Base-by-base conservation (phyloP, 805 yeast genomes). In the Barnettozyma botsteinii region DNA sequence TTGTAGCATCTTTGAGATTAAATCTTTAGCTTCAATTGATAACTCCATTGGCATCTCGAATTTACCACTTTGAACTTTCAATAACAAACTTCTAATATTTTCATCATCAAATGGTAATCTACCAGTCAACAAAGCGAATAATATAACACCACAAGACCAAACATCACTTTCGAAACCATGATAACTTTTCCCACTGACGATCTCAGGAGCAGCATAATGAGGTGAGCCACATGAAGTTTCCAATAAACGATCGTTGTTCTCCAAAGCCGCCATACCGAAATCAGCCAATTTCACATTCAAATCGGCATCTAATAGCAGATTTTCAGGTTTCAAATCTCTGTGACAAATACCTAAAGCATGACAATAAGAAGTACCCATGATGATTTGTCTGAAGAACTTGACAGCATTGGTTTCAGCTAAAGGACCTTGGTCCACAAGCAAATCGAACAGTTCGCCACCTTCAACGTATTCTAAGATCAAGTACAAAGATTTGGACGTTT, bases 211-310 rank as follows among this genome's bases (percentile, higher is more conserved):
- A 7, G 93, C 93, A 60, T 85, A 85, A 64, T 85, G 94, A 15
- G 94, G 94, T 18, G 89, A 81, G 4, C 94, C 94, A 65, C 94
- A 85, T 13, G 86, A 78, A 5, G 94, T 85, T 59, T 82, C 87
- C 38, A 85, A 65, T 40, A 85, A 63, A 57, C 75, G 75, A 39
- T 80, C 85, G 41, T 77, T 77, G 46, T 79, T 72, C 57, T 85
- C 91, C 45, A 85, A 66, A 18, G 93, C 93, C 21, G 94, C 94
- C 94, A 85, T 85, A 40, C 94, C 94, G 55, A 85, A 85, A 63
- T 85, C 94, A 4, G 93, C 93, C 49, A 85, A 77, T 53, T 84
- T 84, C 40, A 85, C 81, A 49, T 77, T 79, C 45, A 77, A 71
- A 40, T 76, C 70, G 35, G 73, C 70, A 61, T 85, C 93, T 20